Evolutionary conservation across 2,329 filamentous ascomycete species (phyloP), one percentile per base, ranked within the genome.

Genomic region (Westerdykella sp.): DNA sequence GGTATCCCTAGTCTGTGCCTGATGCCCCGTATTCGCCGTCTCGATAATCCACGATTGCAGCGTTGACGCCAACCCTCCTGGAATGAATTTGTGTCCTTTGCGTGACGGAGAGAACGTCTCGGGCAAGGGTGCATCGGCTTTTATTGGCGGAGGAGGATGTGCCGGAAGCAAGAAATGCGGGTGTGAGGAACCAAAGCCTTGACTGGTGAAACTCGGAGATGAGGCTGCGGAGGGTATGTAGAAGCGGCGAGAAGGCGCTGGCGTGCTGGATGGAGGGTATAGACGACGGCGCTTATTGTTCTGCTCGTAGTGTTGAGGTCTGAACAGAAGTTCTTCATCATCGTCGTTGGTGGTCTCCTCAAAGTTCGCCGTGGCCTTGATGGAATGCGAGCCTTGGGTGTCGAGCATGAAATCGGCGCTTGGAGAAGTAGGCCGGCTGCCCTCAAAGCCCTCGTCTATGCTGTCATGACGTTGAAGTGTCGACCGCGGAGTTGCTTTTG

Each of bases 61-160:
- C 38, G 69, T 72, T 1, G 69, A 65, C 3, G 76, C 76, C 42
- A 77, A 60, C 1, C 76, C 76, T 3, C 69, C 67, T 1, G 69
- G 60, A 0, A 76, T 37, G 48, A 74, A 78, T 50, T 73, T 73
- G 47, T 74, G 68, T 0, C 68, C 70, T 45, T 70, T 70, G 21
- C 74, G 67, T 37, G 73, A 71, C 1, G 77, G 76, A 0, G 75
- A 78, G 57, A 79, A 79, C 32, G 72, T 67, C 34, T 76, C 72
- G 0, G 73, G 73, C 32, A 35, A 18, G 7, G n/a, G 32, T 15
- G 32, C n/a, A 5, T 14, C 7, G 7, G 32, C 3, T 4, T 61
- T 59, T 12, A 48, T 37, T 36, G 50, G 43, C 25, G 51, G 50
- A 6, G 43, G 50, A 2, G 63, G 60, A 11, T 57, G 59, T 3